A percentile compares a stretch with the other conserved stretches of the same genome.
Conservation (phyloP, 768 basidiomycete genomes). For the Macrolepiota dolichaula region DNA sequence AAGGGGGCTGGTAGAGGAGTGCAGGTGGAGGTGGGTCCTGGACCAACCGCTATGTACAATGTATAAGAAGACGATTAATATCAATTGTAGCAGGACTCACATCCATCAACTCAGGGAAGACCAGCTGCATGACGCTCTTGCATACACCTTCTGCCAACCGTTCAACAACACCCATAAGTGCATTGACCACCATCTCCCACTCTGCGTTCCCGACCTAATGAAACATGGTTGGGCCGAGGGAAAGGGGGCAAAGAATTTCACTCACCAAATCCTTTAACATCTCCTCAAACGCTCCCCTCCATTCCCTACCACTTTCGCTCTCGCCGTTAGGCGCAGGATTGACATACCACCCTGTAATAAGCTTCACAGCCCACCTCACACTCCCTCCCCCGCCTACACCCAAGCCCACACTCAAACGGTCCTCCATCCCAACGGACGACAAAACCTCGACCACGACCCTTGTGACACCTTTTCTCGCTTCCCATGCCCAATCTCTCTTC, state of each 20-base stretch:
- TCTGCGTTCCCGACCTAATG: neutral
- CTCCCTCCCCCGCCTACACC: neutral
- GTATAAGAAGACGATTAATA: constrained; percentile 14
- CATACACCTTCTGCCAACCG: neutral
- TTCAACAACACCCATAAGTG: neutral
- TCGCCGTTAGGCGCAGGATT: neutral
- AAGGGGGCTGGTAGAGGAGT: constrained; percentile 19
- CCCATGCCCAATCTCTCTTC: constrained; percentile 15
- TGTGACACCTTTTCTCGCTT: constrained; percentile 36
- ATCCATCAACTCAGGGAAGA: neutral
- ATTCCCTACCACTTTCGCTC: constrained; percentile 5
- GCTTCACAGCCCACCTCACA: constrained; percentile 18
- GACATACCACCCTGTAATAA: constrained; percentile 19
- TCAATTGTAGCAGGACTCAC: constrained; percentile 21
- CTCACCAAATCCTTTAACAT: constrained; percentile 21
- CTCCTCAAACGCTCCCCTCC: constrained; percentile 21
- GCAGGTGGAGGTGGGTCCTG: constrained; percentile 51
- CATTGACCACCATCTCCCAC: neutral
- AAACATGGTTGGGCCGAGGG: neutral
- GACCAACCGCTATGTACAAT: constrained; percentile 42
- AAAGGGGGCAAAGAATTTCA: neutral
- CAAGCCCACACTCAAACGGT: neutral
- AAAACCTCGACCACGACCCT: constrained; percentile 38
- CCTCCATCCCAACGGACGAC: constrained; percentile 12
- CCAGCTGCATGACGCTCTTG: neutral